Base-by-base conservation (phyloP, 2,329 filamentous ascomycete genomes). In the Aspergillus ustus region DNA sequence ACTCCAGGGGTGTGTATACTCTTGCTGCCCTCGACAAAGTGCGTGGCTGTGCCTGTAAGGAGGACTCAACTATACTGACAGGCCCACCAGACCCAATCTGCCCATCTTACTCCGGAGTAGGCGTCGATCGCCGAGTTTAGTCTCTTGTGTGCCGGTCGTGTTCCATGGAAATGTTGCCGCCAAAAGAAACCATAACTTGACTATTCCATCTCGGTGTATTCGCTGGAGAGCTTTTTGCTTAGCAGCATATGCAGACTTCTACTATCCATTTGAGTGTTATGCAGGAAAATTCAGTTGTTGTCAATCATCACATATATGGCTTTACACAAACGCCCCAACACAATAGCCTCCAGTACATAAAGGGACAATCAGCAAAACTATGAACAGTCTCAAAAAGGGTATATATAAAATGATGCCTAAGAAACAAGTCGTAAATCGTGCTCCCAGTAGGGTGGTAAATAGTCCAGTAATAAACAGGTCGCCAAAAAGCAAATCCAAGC, bases 41-140 rank as follows among this genome's bases (percentile, higher is more conserved):
- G 55, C 61, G 62, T 62, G 62, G 59, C 62, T 61, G 61, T 64
- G 62, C 60, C 62, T 62, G 62, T 64, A 64, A 64, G 62, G 58
- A 57, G 44, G 50, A 40, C 31, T 45, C 22, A 11, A 40, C n/a
- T 25, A 40, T 8, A 53, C 17, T 53, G 31, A 13, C 28, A 43
- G 29, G 19, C 51, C 34, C 51, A 20, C 51, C 51, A 37, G 50
- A 52, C n/a, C 9, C 20, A 37, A 20, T 40, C 51, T 34, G 19
- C 46, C 45, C 46, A 28, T 25, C 34, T 51, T 57, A 25, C 25
- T 40, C 34, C 34, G 34, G 34, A 40, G 34, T 37, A 56, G 51
- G 34, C 45, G 57, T 60, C 57, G 57, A 60, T 59, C 57, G 29
- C 53, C 28, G n/a, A 25, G n/a, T 34, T 37, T 37, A 40, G 53